Evolutionary conservation across 306 rosid genomes (phyloP).

Genomic region (Luffa acutangula): DNA sequence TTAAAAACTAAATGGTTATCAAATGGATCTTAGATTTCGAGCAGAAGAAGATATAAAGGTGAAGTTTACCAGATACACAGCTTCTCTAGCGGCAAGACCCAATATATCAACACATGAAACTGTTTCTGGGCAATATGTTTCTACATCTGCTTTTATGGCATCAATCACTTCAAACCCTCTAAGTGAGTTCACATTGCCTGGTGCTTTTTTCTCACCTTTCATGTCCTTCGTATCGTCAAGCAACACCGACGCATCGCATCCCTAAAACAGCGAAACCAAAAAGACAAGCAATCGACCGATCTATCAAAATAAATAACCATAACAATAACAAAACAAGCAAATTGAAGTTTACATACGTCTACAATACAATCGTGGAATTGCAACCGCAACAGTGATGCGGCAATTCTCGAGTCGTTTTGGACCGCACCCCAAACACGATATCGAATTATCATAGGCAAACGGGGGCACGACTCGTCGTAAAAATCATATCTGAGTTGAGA

Average conservation of each 20-base stretch:
- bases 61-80: constrained; percentile 33
- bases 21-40: too few relatives aligned
- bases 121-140: constrained; percentile 39
- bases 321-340: background rate
- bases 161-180: constrained; percentile 61
- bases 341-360: constrained; percentile 15
- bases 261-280: constrained; percentile 16
- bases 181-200: constrained; percentile 42
- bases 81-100: constrained; percentile 57
- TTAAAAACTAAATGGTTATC: too few relatives aligned
- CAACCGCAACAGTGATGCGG: constrained; percentile 67
- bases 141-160: constrained; percentile 40
- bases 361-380: constrained; percentile 76
- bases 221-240: constrained; percentile 41
- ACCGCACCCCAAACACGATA: constrained; percentile 35
- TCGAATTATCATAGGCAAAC: constrained; percentile 26
- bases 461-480: constrained; percentile 48
- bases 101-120: constrained; percentile 64
- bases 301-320: background rate
- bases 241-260: constrained; percentile 69
- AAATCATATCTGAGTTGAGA: constrained; percentile 28
- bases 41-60: background rate
- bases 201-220: constrained; percentile 44
- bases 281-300: background rate
- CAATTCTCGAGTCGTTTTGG: constrained; percentile 42